Conservation (phyloP, 148 eudicot species). For the Camellia japonica region DNA sequence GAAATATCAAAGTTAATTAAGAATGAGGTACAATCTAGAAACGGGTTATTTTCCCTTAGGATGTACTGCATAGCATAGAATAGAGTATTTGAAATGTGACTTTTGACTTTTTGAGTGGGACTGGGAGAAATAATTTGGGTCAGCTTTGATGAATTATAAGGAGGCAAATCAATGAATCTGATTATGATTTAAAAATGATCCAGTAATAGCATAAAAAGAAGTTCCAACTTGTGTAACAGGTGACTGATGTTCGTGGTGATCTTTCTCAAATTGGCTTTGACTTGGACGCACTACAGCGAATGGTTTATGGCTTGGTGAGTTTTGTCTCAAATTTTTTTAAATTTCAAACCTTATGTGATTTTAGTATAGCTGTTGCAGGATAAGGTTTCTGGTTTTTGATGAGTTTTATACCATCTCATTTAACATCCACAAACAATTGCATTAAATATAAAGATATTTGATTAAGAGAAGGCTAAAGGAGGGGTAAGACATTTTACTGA, state of each 20-base stretch:
- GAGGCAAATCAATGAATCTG: background rate
- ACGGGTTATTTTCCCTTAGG: background rate
- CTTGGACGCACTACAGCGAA: slow-evolving; percentile 45
- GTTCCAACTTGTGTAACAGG: slow-evolving; percentile 51
- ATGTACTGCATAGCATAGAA: background rate
- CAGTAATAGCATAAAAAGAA: background rate
- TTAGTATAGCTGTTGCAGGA: too few species aligned
- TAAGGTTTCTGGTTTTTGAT: background rate
- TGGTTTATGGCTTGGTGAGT: slow-evolving; percentile 80
- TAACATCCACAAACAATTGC: background rate
- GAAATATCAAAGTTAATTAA: slow-evolving; percentile 62
- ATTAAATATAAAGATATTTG: background rate
- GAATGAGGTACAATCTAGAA: slow-evolving; percentile 45
- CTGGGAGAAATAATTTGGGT: background rate
- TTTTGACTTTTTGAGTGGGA: too few species aligned
- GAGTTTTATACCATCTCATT: background rate
- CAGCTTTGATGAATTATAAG: background rate
- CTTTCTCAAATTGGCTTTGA: slow-evolving; percentile 51
- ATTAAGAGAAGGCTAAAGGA: background rate
- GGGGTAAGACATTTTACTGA: background rate
- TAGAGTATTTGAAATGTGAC: background rate
- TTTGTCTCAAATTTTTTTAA: background rate
- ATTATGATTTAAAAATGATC: background rate
- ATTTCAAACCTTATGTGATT: background rate
- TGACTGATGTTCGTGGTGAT: slow-evolving; percentile 59